phyloP scores from a whole-genome alignment of 495 filamentous ascomycete species.

The Penicillium robsamsonii region DNA sequence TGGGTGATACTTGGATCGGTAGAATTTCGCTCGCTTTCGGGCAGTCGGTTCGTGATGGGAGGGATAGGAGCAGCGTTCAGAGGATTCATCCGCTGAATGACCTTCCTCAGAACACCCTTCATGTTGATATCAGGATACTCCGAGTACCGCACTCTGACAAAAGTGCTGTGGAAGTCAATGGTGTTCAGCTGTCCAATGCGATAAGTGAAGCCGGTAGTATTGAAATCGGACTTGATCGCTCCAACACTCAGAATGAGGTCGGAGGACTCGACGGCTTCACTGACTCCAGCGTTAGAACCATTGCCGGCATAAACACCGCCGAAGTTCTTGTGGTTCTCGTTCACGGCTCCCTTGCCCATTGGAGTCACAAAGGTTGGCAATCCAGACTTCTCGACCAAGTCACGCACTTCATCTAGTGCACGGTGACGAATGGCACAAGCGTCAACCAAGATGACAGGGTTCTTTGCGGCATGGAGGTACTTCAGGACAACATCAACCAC shows the following conservation, averaged over 20 bases:
- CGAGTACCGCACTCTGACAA: conserved; percentile 72
- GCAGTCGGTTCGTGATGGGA: conserved; percentile 54
- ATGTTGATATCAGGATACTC: conserved; percentile 82
- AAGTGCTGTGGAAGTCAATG: conserved; percentile 83
- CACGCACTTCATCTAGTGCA: conserved; percentile 70
- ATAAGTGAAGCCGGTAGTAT: conserved; percentile 87
- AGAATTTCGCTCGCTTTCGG: conserved; percentile 48
- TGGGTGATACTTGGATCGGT: conserved; percentile 66
- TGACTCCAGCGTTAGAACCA: conserved; percentile 69
- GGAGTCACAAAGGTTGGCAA: conserved; percentile 85
- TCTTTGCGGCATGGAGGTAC: conserved; percentile 72
- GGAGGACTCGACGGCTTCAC: conserved; percentile 70
- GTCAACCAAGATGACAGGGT: conserved; percentile 81
- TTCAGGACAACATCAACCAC: conserved; percentile 77
- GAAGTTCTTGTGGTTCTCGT: conserved; percentile 72
- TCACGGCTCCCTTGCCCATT: conserved; percentile 87
- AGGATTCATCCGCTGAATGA: conserved; percentile 59
- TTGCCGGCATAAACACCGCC: conserved; percentile 86
- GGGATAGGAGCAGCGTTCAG: conserved; percentile 49
- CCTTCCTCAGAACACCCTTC: conserved; percentile 79
- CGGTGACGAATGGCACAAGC: conserved; percentile 86
- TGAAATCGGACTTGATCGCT: conserved; percentile 85
- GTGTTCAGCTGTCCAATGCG: conserved; percentile 75
- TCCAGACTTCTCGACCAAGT: conserved; percentile 71
- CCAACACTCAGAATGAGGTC: conserved; percentile 85